Base-by-base conservation (phyloP, 2,329 filamentous ascomycete species). In the Colletotrichum euphorbiae region DNA sequence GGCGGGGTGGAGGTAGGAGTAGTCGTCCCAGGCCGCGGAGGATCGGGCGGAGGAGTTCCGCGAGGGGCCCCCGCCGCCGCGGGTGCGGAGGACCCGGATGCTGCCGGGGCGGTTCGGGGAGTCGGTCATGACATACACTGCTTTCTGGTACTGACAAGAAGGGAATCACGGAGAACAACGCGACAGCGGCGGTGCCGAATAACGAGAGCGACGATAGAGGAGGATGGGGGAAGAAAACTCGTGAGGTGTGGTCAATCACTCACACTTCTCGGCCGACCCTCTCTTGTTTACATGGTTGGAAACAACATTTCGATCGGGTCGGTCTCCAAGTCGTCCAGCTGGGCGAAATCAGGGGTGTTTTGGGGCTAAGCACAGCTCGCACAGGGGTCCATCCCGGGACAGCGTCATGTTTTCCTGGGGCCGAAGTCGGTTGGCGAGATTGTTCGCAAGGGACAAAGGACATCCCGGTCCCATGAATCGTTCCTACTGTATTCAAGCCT, bases 11-110 rank as follows among this genome's bases (percentile, higher is more conserved):
- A 55, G 67, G 54, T 67, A 65, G 52, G 67, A 50, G 51, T 69
- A 70, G 38, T 72, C 70, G 19, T 69, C 67, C 42, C 62, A 67
- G 45, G 58, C 70, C 66, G 67, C 61, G 59, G 74, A 73, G 19
- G 72, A 73, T 42, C 75, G 76, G 21, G 69, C 67, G 38, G 76
- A 74, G 19, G 75, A 70, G 56, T 38, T 38, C 15, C 36, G 36
- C 11, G 13, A 38, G 36, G 5, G 36, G 36, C 36, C 36, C 11
- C 36, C 36, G 54, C 54, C 38, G 56, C 62, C 55, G 38, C 67
- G 67, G 56, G 62, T 62, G 36, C 74, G 76, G 62, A 73, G 75
- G 57, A 75, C 69, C 46, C 76, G 75, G 64, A 77, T 72, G 58
- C 74, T 77, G 55, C 72, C 70, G 62, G 72, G 72, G 62, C 70